Evolutionary conservation across 2,329 filamentous ascomycete species (phyloP).

Genomic region (Paramyrothecium roridum): DNA sequence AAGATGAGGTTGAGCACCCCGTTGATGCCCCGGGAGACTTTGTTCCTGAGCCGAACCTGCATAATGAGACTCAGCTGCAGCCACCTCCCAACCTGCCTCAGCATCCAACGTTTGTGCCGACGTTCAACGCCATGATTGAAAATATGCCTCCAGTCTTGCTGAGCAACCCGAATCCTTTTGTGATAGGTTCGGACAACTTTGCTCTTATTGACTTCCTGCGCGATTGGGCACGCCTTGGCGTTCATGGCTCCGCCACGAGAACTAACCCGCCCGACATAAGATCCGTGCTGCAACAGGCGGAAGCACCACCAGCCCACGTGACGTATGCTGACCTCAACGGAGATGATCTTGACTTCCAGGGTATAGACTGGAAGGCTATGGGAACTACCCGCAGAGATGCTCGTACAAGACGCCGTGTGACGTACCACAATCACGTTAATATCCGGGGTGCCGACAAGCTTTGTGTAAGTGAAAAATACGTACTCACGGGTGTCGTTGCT

Average conservation of each 20-base stretch:
- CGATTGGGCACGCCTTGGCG: slow-evolving; percentile 39
- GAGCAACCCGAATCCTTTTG: slow-evolving; percentile 29
- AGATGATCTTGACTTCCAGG: slow-evolving; percentile 56
- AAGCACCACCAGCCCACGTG: slow-evolving; percentile 16
- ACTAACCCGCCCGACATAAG: slow-evolving; percentile 21
- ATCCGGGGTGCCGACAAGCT: slow-evolving; percentile 41
- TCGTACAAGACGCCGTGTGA: slow-evolving; percentile 40
- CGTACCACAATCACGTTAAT: slow-evolving; percentile 59
- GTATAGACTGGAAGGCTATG: slow-evolving; percentile 54
- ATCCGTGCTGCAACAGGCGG: slow-evolving; percentile 27
- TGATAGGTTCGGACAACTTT: slow-evolving; percentile 47
- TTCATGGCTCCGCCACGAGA: slow-evolving; percentile 16
- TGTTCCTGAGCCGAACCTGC: no score
- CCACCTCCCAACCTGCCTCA: slow-evolving; percentile 5
- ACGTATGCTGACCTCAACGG: slow-evolving; percentile 48
- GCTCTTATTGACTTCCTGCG: slow-evolving; percentile 47
- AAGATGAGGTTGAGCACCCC: background rate
- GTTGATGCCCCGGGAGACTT: background rate
- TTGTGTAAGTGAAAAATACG: slow-evolving; percentile 50
- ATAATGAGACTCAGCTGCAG: background rate
- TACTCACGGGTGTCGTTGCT: no score
- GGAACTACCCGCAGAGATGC: slow-evolving; percentile 48
- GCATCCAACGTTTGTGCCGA: background rate
- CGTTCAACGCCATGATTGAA: background rate
- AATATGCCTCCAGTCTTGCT: slow-evolving; percentile 12